Percentiles rank a stretch among this genome's conserved stretches.
Evolutionary conservation across 495 filamentous ascomycete genomes (phyloP).

Genomic region (Usnea hakonensis): DNA sequence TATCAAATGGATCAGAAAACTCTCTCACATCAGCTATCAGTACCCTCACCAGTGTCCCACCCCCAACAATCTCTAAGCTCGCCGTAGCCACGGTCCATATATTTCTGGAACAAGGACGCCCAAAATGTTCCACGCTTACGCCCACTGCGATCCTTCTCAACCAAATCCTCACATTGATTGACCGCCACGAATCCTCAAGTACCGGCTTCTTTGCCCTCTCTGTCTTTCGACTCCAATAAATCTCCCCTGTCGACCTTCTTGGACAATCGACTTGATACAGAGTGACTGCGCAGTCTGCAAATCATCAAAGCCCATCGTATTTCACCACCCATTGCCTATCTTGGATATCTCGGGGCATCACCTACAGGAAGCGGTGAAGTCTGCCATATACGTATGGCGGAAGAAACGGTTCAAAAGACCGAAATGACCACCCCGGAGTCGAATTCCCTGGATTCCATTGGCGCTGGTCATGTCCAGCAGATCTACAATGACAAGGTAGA

Average conservation of each 20-base stretch:
- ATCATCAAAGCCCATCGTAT: neutral
- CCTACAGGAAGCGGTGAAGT: slow-evolving; percentile 5
- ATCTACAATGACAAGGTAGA: slow-evolving; percentile 6
- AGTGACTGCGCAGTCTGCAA: neutral
- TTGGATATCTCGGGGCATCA: slow-evolving; percentile 12
- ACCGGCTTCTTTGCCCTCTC: neutral
- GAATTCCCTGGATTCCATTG: slow-evolving; percentile 16
- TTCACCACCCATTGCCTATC: slow-evolving; percentile 8
- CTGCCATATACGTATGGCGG: slow-evolving; percentile 19
- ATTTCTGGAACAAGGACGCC: neutral
- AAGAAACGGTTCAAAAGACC: slow-evolving; percentile 8
- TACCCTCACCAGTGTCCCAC: neutral
- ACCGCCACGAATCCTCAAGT: neutral
- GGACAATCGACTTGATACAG: neutral
- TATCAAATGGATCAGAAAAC: too few species aligned
- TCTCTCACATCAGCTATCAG: neutral
- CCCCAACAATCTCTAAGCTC: neutral
- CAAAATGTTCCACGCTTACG: neutral
- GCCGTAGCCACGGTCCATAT: neutral
- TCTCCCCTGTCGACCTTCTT: neutral
- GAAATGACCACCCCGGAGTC: slow-evolving; percentile 18
- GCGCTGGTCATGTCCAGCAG: slow-evolving; percentile 10
- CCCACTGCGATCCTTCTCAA: neutral
- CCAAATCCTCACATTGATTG: neutral
- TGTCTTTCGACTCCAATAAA: neutral